These are phyloP conservation scores for Linnemannia elongata DNA, from an alignment of 192 early-diverging fungal genomes.

Conservation along the genomic window DNA sequence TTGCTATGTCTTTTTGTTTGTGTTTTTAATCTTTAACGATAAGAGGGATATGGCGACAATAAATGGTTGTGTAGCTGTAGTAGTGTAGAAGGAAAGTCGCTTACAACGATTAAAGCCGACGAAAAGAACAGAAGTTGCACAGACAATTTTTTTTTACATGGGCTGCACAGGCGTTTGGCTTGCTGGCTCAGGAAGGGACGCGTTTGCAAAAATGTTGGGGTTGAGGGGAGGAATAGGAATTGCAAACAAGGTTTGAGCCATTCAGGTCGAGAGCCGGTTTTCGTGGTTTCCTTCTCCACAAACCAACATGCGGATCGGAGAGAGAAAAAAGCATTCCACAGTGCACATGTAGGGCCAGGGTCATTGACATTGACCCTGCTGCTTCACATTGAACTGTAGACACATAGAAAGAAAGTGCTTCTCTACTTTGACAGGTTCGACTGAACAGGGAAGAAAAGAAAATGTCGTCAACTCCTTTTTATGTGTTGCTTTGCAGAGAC, in stretches of 20 bases:
- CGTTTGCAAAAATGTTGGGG: conserved; percentile 2
- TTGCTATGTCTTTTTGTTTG: not conserved
- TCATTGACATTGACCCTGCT: not conserved
- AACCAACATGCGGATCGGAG: conserved; percentile 4
- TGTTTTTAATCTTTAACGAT: not conserved
- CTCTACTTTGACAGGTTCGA: not conserved
- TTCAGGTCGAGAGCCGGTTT: not conserved
- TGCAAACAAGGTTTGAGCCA: conserved; percentile 8
- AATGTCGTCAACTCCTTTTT: not conserved
- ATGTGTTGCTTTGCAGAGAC: not conserved
- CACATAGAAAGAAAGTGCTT: not conserved
- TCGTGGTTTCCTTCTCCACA: conserved; percentile 4
- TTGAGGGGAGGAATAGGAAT: not conserved
- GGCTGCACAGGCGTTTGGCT: not conserved
- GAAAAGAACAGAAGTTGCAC: not conserved
- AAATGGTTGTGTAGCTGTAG: not conserved
- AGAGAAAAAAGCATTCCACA: not conserved
- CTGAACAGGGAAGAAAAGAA: not conserved
- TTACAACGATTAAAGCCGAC: no score
- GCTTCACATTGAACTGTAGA: not conserved
- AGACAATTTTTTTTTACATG: not conserved
- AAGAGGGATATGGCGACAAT: not conserved
- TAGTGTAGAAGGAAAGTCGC: not conserved
- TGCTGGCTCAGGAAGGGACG: not conserved
- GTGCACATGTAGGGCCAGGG: not conserved